phyloP scores from a whole-genome alignment of 345 rosid species.

The Rhodomyrtus tomentosa region DNA sequence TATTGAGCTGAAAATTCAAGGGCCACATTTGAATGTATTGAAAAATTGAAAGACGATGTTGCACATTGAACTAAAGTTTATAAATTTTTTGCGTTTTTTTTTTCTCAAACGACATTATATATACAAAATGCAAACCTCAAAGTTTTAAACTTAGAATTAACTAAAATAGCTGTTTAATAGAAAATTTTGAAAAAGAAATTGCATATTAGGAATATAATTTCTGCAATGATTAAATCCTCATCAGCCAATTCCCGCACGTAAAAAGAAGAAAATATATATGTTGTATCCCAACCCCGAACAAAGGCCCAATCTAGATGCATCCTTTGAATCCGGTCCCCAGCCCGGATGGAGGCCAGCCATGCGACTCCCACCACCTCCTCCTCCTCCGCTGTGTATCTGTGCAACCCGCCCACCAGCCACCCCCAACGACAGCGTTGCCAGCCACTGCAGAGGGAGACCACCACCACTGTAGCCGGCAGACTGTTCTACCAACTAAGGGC shows the following conservation, averaged over 20 bases:
- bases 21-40: not conserved
- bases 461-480: fast-evolving
- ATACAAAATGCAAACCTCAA: not conserved
- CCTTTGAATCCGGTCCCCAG: not conserved
- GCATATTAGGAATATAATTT: not conserved
- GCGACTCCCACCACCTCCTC: not conserved
- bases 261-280: not conserved
- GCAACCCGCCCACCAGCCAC: not conserved
- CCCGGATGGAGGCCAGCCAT: not conserved
- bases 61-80: not conserved
- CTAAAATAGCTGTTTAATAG: not conserved
- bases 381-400: not conserved
- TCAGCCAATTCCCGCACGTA: not conserved
- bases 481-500: not conserved
- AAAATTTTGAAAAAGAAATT: no score
- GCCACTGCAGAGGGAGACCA: not conserved
- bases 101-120: no score
- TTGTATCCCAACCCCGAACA: not conserved
- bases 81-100: no score
- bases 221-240: not conserved
- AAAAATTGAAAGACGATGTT: no score
- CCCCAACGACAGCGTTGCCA: not conserved
- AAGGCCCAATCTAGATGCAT: not conserved
- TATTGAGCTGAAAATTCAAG: not conserved
- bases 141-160: not conserved